These are phyloP conservation scores for Aspergillus spinulosporus DNA, from an alignment of 2,329 filamentous ascomycete species.

Conservation along the genomic window DNA sequence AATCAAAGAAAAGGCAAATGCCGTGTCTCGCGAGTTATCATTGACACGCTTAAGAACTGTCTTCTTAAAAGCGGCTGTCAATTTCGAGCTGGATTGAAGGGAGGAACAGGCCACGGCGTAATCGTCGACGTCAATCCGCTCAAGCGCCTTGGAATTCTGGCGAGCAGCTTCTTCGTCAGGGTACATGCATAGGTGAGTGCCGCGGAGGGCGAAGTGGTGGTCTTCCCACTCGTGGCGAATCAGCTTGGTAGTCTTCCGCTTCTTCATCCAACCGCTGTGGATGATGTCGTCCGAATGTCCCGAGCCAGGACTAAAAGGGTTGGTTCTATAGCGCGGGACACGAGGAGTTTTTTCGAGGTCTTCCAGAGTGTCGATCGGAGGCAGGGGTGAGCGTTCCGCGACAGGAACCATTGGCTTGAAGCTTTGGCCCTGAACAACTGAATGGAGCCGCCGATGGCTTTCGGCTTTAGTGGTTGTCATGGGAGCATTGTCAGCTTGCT, in stretches of 20 bases:
- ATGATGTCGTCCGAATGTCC: slow-evolving; percentile 40
- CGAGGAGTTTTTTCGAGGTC: slow-evolving; percentile 29
- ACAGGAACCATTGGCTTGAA: slow-evolving; percentile 29
- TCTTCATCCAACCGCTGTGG: slow-evolving; percentile 65
- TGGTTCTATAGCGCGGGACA: slow-evolving; percentile 21
- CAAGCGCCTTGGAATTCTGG: slow-evolving; percentile 53
- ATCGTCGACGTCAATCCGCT: slow-evolving; percentile 71
- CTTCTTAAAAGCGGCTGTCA: slow-evolving; percentile 78
- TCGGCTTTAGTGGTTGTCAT: slow-evolving; percentile 42
- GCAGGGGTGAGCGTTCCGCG: slow-evolving; percentile 26
- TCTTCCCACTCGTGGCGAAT: slow-evolving; percentile 92
- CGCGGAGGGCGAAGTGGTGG: slow-evolving; percentile 80
- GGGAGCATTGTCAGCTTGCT: slow-evolving; percentile 27
- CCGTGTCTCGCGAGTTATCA: slow-evolving; percentile 23
- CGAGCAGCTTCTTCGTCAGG: slow-evolving; percentile 25
- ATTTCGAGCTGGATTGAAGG: slow-evolving; percentile 72
- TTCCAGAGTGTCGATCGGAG: slow-evolving; percentile 35
- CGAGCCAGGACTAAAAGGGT: slow-evolving; percentile 16
- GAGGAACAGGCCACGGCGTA: slow-evolving; percentile 64
- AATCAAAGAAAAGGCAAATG: slow-evolving; percentile 46
- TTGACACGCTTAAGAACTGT: slow-evolving; percentile 45
- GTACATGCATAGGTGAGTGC: slow-evolving; percentile 52
- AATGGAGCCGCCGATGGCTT: slow-evolving; percentile 34
- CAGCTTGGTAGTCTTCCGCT: slow-evolving; percentile 63
- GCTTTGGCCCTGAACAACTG: slow-evolving; percentile 16